Evolutionary conservation across 2,329 filamentous ascomycete species (phyloP).

Genomic region (Penicillium rolfsii): DNA sequence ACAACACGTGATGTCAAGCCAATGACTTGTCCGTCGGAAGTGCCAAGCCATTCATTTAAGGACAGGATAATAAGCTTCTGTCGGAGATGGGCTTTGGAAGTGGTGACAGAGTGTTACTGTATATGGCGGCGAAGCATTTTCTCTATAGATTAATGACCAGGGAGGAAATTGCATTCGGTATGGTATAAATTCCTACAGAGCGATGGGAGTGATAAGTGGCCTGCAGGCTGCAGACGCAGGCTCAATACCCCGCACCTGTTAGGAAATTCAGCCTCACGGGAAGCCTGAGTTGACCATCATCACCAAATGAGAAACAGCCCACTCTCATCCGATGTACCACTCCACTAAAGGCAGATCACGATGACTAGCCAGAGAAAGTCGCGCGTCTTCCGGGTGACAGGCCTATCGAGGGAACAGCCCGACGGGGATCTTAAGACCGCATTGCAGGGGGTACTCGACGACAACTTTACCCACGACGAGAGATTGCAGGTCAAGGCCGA

Average conservation of each 20-base stretch:
- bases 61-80: no score
- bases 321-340: neutral
- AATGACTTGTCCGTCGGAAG: neutral
- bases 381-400: conserved; percentile 17
- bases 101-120: no score
- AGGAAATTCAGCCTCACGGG: neutral
- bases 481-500: conserved; percentile 12
- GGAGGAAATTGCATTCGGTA: no score
- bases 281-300: neutral
- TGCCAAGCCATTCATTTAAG: no score
- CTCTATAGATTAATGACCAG: no score
- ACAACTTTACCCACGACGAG: conserved; percentile 15
- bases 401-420: conserved; percentile 10
- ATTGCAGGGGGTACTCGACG: conserved; percentile 12
- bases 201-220: no score
- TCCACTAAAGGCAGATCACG: neutral
- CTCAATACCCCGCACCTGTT: neutral
- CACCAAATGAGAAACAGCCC: neutral
- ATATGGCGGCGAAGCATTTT: no score
- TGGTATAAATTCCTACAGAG: no score
- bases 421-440: conserved; percentile 13
- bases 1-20: neutral
- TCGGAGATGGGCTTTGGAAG: no score
- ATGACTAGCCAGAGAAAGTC: no score
- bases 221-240: no score